These are phyloP conservation scores for Neofusicoccum laricinum DNA, from an alignment of 2,329 filamentous ascomycete genomes.

Conservation along the genomic window DNA sequence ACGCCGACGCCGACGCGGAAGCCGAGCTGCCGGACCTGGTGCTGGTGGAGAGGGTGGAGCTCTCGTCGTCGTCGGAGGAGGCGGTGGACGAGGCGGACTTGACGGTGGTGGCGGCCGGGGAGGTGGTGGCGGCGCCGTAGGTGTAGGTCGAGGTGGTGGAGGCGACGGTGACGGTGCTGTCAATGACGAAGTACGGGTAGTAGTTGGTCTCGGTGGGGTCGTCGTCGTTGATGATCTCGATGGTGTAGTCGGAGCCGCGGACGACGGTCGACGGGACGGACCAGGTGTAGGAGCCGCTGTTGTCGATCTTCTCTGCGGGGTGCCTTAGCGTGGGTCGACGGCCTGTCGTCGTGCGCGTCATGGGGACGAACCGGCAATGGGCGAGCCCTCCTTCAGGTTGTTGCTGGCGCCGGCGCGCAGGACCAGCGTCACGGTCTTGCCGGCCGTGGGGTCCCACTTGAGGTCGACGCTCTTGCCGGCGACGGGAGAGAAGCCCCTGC, in stretches of 20 bases:
- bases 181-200: conserved; percentile 50
- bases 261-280: conserved; percentile 40
- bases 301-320: conserved; percentile 44
- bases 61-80: conserved; percentile 18
- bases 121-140: conserved; percentile 30
- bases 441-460: conserved; percentile 49
- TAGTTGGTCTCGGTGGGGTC: conserved; percentile 49
- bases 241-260: conserved; percentile 48
- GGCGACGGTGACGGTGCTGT: conserved; percentile 42
- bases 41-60: conserved; percentile 18
- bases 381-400: conserved; percentile 40
- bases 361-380: conserved; percentile 48
- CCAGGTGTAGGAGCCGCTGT: conserved; percentile 51
- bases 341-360: no score
- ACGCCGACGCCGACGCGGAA: conserved; percentile 17
- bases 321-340: no score
- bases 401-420: conserved; percentile 40
- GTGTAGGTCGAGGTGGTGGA: conserved; percentile 25
- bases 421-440: conserved; percentile 51
- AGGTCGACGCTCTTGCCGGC: conserved; percentile 48
- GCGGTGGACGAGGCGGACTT: conserved; percentile 23
- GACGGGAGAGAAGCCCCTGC: conserved; percentile 43
- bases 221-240: conserved; percentile 51
- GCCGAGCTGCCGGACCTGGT: conserved; percentile 28
- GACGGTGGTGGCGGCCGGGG: conserved; percentile 18